Percentiles rank a stretch among this genome's conserved stretches.
Conservation (phyloP, 495 filamentous ascomycete genomes). For the Penicillium waksmanii region DNA sequence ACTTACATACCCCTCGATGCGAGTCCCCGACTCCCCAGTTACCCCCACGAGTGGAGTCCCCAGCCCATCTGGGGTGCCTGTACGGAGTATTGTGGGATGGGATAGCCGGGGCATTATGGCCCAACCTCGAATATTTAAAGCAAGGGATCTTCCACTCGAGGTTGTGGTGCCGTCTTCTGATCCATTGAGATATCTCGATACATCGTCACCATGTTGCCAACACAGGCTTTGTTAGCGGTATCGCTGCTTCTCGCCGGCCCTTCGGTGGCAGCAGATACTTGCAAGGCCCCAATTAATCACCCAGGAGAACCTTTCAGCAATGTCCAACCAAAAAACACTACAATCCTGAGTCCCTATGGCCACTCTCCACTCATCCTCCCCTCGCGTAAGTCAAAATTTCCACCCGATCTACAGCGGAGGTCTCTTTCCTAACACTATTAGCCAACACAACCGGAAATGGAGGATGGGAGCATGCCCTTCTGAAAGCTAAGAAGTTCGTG, state of each 20-base stretch:
- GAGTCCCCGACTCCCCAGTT: slow-evolving; percentile 1
- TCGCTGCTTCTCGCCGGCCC: neutral
- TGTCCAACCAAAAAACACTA: slow-evolving; percentile 32
- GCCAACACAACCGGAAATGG: slow-evolving; percentile 45
- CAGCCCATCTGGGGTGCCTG: neutral
- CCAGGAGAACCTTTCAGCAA: slow-evolving; percentile 21
- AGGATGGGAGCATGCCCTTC: slow-evolving; percentile 72
- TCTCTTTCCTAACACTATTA: slow-evolving; percentile 1
- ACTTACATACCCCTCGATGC: slow-evolving; percentile 1
- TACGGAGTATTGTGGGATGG: neutral
- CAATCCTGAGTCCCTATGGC: slow-evolving; percentile 28
- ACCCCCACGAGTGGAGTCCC: slow-evolving; percentile 4
- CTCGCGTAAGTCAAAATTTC: slow-evolving; percentile 21
- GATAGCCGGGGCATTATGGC: neutral
- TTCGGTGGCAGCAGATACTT: neutral
- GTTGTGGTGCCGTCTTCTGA: neutral
- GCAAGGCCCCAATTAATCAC: slow-evolving; percentile 2
- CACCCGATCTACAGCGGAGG: neutral
- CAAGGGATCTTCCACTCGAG: neutral
- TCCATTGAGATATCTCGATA: neutral
- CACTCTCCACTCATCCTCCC: slow-evolving; percentile 28
- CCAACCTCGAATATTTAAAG: neutral
- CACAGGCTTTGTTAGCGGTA: slow-evolving; percentile 2
- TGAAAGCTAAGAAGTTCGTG: slow-evolving; percentile 69
- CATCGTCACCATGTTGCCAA: neutral